These are phyloP conservation scores for Schwanniomyces occidentalis DNA, from an alignment of 805 yeast species.

Conservation along the genomic window DNA sequence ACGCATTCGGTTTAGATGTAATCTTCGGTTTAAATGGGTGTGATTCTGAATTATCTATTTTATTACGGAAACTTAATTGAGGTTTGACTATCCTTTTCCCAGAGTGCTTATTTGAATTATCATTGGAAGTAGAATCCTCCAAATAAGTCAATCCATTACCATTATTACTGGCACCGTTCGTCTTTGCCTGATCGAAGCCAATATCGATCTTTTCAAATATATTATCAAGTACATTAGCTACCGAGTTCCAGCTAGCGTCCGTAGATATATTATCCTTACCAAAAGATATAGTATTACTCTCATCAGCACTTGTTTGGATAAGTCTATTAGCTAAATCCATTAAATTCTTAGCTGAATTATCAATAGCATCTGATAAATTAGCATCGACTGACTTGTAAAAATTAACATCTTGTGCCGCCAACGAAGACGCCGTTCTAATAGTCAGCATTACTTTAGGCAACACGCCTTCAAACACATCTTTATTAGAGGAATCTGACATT, in stretches of 20 bases:
- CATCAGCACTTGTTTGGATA: conserved; percentile 25
- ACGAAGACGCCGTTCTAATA: conserved; percentile 64
- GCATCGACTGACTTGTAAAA: conserved; percentile 68
- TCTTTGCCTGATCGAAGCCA: conserved; percentile 50
- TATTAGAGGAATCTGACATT: conserved; percentile 2
- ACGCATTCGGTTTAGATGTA: conserved; percentile 68
- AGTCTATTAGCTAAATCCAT: conserved; percentile 27
- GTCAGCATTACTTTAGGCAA: conserved; percentile 54
- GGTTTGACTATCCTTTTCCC: conserved; percentile 58
- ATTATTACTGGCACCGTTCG: conserved; percentile 16
- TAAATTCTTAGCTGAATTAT: conserved; percentile 41
- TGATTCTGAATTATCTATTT: conserved; percentile 67
- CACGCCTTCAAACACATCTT: conserved; percentile 16
- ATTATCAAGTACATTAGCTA: conserved; percentile 64
- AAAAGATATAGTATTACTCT: conserved; percentile 26
- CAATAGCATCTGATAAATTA: conserved; percentile 39
- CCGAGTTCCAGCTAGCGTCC: conserved; percentile 56
- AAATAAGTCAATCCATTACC: conserved; percentile 43
- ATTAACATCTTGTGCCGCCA: conserved; percentile 78
- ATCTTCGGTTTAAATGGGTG: conserved; percentile 79
- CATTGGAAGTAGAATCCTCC: conserved; percentile 41
- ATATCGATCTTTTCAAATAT: conserved; percentile 77
- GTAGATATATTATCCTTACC: conserved; percentile 45
- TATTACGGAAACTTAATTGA: conserved; percentile 55
- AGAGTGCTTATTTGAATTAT: conserved; percentile 7